Conservation (phyloP, 1,284 basidiomycete genomes). For the Heliocybe sulcata region DNA sequence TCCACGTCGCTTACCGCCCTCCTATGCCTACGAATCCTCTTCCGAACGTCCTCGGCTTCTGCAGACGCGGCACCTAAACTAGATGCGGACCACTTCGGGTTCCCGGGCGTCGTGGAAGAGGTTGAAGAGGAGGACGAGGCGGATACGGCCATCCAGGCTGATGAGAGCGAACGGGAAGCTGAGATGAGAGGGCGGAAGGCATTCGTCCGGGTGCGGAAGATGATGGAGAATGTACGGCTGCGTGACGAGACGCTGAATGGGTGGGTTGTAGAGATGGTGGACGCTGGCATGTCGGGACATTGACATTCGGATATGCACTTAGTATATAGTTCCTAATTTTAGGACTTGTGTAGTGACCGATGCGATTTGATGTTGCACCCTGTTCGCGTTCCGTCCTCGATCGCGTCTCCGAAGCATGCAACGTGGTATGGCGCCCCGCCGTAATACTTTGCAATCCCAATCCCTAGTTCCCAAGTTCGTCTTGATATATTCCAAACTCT, state of each 20-base stretch:
- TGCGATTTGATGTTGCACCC: too few relatives aligned
- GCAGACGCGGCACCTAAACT: constrained; percentile 61
- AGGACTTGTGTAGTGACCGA: neutral
- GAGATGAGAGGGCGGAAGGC: constrained; percentile 61
- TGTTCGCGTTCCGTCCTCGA: neutral
- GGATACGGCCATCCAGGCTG: constrained; percentile 25
- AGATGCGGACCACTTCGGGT: constrained; percentile 77
- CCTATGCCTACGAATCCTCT: constrained; percentile 68
- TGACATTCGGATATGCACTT: neutral
- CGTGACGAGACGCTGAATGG: constrained; percentile 63
- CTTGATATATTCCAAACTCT: constrained; percentile 31
- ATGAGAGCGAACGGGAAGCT: constrained; percentile 49
- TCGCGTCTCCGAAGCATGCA: neutral
- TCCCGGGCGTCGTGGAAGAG: constrained; percentile 68
- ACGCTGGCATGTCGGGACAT: constrained; percentile 33
- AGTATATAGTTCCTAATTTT: neutral
- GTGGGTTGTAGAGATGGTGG: constrained; percentile 77
- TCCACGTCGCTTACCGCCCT: constrained; percentile 68
- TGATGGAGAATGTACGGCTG: constrained; percentile 61
- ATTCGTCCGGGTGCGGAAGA: constrained; percentile 50
- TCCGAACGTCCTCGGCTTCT: constrained; percentile 66
- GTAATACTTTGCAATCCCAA: neutral
- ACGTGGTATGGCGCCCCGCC: neutral
- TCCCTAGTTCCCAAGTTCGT: constrained; percentile 31
- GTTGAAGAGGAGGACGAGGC: constrained; percentile 43